Evolutionary conservation across 1,284 basidiomycete species (phyloP), one percentile per base, ranked within the genome.

Genomic region (Cryptococcus sp.): DNA sequence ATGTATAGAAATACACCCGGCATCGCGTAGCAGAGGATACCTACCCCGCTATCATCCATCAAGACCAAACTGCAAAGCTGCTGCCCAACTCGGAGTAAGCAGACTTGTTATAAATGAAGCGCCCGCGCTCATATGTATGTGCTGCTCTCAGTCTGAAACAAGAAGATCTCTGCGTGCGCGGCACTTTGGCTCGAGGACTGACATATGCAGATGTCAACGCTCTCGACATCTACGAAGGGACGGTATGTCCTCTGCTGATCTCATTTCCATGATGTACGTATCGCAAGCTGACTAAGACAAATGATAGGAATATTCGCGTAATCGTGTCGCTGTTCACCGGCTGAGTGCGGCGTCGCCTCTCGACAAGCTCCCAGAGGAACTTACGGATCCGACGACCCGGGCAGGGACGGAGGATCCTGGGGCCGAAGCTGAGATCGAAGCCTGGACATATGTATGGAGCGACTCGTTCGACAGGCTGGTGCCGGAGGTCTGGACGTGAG

Each of bases 201-300:
- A 84, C 82, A 0, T 69, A 76, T 10, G 48, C 69, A 17, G 90
- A 93, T 66, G 79, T 92, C 1, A 67, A 67, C 3, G 77, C 83
- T 3, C 76, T 90, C 4, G 90, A 93, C 73, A 64, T 82, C 6
- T 94, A 93, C 62, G 92, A 94, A 77, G 90, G 89, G 17, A 71
- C 83, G 54, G 91, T 91, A 69, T 74, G 87, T 82, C 20, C 13
- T 35, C 39, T 40, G 41, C 45, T 7, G 19, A 8, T 1, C 25
- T 46, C 17, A 22, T 8, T 19, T 27, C 3, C 17, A 17, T 22
- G 3, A 47, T 50, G 19, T 20, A 7, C 19, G 6, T 35, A 20
- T 30, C 17, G 16, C 8, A 52, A 23, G 13, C 17, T 20, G 17
- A 51, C 38, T 39, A 20, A 42, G 23, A 5, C 1, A 20, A 20